Evolutionary conservation across 768 basidiomycete genomes (phyloP), one percentile per base, ranked within the genome.

Genomic region (Hygrocybe coccinea): DNA sequence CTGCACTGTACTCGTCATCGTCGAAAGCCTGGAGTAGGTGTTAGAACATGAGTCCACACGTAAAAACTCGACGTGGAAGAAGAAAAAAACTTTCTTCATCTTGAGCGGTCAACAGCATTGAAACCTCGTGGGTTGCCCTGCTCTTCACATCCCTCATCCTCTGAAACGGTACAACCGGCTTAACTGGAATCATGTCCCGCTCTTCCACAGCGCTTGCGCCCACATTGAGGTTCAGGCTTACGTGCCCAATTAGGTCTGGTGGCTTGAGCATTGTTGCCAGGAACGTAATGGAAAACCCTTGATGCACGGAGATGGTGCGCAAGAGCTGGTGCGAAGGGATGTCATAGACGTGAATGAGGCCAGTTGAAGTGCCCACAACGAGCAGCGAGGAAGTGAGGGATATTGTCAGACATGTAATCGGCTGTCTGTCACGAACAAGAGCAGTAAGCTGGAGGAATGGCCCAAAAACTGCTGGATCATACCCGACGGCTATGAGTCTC

Each of bases 241-340:
- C 74, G 64, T 93, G 91, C 1, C 91, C 90, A 55, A 91, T 77
- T 41, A 98, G 79, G 68, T 98, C 95, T 15, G 83, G 79, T 2
- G 95, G 97, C 61, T 88, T 89, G 48, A 95, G 77, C 71, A 98
- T 78, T 2, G 90, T 88, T 44, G 79, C 71, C 5, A 99, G 69
- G 68, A 84, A 76, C 14, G 90, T 84, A 66, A 97, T 85, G 33
- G 81, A 69, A 61, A 82, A 67, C 43, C 83, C 82, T 61, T 84
- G 87, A 67, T 83, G 87, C 0, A 85, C 76, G 15, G 82, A 79
- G 60, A 97, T 84, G 24, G 88, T 87, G 45, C 94, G 87, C 24
- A 97, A 74, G 25, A 85, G 83, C 66, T 98, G 95, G 64, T 94
- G 91, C 0, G 95, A 95, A 1, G 91, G 83, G 29, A 95, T 80